These are phyloP conservation scores for Tuber brumale DNA, from an alignment of 495 filamentous ascomycete species.

Conservation along the genomic window DNA sequence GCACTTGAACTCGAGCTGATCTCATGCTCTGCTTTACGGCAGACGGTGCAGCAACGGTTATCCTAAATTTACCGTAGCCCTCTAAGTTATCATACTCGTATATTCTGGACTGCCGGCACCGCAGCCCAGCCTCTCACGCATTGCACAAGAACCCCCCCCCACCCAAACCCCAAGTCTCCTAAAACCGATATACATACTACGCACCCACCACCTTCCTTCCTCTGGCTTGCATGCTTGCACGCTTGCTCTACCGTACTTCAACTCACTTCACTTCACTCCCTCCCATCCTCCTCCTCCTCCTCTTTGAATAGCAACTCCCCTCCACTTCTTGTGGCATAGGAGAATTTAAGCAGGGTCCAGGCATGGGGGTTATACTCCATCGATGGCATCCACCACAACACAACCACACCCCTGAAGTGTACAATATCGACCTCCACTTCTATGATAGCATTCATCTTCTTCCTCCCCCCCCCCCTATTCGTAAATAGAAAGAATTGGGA, in stretches of 20 bases:
- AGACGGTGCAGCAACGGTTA: background rate
- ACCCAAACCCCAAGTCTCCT: background rate
- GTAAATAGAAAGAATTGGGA: background rate
- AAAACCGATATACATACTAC: background rate
- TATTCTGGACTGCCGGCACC: background rate
- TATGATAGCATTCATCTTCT: background rate
- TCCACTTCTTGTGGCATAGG: background rate
- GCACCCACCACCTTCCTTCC: background rate
- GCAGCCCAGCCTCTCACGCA: background rate
- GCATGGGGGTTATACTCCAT: background rate
- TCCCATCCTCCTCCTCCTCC: no score
- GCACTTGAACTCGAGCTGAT: background rate
- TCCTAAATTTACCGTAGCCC: background rate
- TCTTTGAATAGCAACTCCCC: background rate
- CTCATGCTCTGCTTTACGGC: background rate
- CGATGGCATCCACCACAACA: background rate
- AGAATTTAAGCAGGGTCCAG: background rate
- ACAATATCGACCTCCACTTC: background rate
- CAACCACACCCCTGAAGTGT: background rate
- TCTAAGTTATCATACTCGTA: background rate
- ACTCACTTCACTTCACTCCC: background rate
- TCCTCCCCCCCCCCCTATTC: background rate
- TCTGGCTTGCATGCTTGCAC: background rate
- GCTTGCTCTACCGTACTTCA: background rate
- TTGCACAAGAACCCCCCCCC: background rate